Conservation (phyloP, 345 rosid genomes). For the Firmiana major region DNA sequence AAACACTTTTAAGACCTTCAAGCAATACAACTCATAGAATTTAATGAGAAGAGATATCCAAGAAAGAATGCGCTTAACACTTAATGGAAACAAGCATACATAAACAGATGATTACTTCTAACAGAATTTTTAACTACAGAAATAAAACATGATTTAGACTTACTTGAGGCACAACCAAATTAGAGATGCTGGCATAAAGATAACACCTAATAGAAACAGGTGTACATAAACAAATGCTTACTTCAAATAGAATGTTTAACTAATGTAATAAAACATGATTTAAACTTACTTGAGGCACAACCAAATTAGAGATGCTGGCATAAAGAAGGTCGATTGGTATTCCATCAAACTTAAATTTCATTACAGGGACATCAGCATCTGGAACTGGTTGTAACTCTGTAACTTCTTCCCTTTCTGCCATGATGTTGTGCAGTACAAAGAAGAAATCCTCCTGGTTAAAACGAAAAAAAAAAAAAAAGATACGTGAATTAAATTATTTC, state of each 20-base stretch:
- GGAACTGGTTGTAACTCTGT: constrained; percentile 70
- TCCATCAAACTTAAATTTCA: constrained; percentile 70
- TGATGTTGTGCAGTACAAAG: constrained; percentile 42
- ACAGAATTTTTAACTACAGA: not conserved
- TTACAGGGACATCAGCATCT: constrained; percentile 75
- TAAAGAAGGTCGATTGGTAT: constrained; percentile 67
- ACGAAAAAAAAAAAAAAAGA: not conserved
- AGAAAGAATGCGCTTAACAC: not conserved
- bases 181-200: constrained; percentile 61
- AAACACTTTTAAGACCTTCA: too few species aligned
- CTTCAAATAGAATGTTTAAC: not conserved
- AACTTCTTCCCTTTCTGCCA: constrained; percentile 58
- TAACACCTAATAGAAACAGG: too few species aligned
- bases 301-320: constrained; percentile 53
- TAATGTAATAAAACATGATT: not conserved
- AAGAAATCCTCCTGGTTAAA: constrained; percentile 58
- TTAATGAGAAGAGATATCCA: not conserved
- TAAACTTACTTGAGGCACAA: constrained; percentile 55
- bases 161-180: constrained; percentile 56
- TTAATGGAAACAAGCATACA: too few species aligned
- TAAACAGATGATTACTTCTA: not conserved
- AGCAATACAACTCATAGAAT: not conserved
- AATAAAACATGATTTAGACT: constrained; percentile 18
- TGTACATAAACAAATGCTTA: not conserved
- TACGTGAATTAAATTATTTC: not conserved